Base-by-base conservation (phyloP, 148 eudicot species). In the Dianthus caryophyllus region DNA sequence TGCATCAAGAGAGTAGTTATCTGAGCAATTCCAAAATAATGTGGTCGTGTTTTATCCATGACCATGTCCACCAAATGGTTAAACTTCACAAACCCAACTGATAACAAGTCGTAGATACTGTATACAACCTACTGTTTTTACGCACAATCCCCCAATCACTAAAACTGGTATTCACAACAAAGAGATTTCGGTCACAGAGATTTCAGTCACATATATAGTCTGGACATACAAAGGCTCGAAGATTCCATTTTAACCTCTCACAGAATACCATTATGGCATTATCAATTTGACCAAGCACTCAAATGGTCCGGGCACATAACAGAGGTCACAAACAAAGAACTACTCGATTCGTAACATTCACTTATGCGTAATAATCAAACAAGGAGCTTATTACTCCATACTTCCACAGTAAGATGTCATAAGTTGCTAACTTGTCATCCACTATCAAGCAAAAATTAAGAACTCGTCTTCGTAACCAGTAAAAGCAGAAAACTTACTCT, bases 401-500 rank as follows among this genome's bases (percentile, higher is more conserved):
- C 7, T 15, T n/a, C n/a, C n/a, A n/a, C n/a, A n/a, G n/a, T n/a
- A n/a, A n/a, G n/a, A n/a, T n/a, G n/a, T n/a, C n/a, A n/a, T n/a
- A n/a, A n/a, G 6, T 12, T 3, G 10, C 24, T 15, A 53, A 24
- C 9, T 21, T 15, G 7, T 31, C 39, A 36, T 56, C 6, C 18
- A 36, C 38, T 10, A 29, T 48, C n/a, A 44, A 24, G 3, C 16
- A 47, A 25, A 26, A 21, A 39, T 47, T 16, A 16, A 21, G n/a
- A 47, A 15, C 25, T 13, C 54, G 8, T 29, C 26, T 25, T 14
- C 11, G 12, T 25, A 67, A 7, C 17, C 29, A 52, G 61, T 61
- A 26, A 44, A 22, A 46, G 68, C 26, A 20, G n/a, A 33, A 30
- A 14, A 73, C 84, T 80, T 80, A 94, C 99, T 82, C 97, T 79